Evolutionary conservation across 2,329 filamentous ascomycete species (phyloP).

Genomic region (Penicillium capsulatum): DNA sequence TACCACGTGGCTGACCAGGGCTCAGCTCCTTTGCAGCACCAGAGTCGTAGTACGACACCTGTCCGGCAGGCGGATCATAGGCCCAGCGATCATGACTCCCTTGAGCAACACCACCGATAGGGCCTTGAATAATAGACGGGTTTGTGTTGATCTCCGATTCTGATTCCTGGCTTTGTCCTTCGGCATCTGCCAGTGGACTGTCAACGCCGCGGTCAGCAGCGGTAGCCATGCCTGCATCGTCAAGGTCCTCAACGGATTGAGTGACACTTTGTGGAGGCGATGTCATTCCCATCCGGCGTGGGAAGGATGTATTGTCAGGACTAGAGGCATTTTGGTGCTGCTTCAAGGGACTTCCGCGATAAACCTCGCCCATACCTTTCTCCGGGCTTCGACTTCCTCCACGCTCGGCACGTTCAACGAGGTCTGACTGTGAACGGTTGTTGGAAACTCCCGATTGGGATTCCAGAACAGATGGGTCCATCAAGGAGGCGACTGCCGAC

Average conservation of each 20-base stretch:
- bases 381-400: conserved; percentile 29
- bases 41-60: conserved; percentile 25
- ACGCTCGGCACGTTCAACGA: conserved; percentile 34
- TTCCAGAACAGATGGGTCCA: conserved; percentile 75
- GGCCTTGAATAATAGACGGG: conserved; percentile 75
- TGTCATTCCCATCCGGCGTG: conserved; percentile 39
- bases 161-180: conserved; percentile 53
- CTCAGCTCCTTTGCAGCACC: conserved; percentile 54
- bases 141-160: conserved; percentile 70
- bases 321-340: conserved; percentile 37
- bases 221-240: conserved; percentile 55
- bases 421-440: conserved; percentile 46
- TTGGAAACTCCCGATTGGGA: conserved; percentile 50
- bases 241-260: conserved; percentile 43
- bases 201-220: conserved; percentile 65
- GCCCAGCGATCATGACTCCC: conserved; percentile 52
- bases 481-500: conserved; percentile 84
- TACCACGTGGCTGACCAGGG: conserved; percentile 52
- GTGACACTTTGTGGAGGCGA: conserved; percentile 55
- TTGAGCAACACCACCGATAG: conserved; percentile 55
- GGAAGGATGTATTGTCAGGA: conserved; percentile 38
- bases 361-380: conserved; percentile 22
- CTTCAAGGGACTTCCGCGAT: conserved; percentile 46
- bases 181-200: conserved; percentile 73
- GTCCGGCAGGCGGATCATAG: conserved; percentile 46